These are phyloP conservation scores for Hebeloma cylindrosporum DNA, from an alignment of 768 basidiomycete genomes.

Conservation along the genomic window DNA sequence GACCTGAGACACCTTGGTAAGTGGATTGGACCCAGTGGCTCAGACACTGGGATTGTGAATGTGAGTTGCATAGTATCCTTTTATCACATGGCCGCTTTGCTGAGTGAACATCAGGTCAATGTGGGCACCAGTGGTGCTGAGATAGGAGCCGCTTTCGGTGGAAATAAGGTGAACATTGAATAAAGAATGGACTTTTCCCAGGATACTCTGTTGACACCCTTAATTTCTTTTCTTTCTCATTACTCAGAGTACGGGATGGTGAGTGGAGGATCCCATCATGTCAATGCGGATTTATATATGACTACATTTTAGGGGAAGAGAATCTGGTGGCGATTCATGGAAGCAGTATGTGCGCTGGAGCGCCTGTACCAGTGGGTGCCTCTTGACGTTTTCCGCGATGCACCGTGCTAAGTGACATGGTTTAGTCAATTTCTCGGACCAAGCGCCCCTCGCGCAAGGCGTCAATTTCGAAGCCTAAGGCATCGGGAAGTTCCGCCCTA, in stretches of 20 bases:
- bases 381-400: conserved; percentile 8
- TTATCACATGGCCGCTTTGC: conserved; percentile 15
- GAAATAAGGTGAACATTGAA: conserved; percentile 71
- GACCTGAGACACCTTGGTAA: conserved; percentile 82
- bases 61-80: conserved; percentile 42
- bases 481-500: no score
- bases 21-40: conserved; percentile 90
- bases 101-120: conserved; percentile 43
- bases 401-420: conserved; percentile 10
- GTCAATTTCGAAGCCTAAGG: conserved; percentile 69
- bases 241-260: conserved; percentile 79
- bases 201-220: conserved; percentile 1
- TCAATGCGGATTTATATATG: conserved; percentile 16
- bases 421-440: conserved; percentile 84
- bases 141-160: conserved; percentile 86
- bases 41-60: conserved; percentile 91
- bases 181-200: no score
- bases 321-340: conserved; percentile 99
- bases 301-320: conserved; percentile 71
- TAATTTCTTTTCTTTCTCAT: background rate
- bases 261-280: conserved; percentile 28
- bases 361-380: conserved; percentile 67
- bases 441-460: conserved; percentile 89
- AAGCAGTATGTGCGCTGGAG: conserved; percentile 94
- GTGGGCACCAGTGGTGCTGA: conserved; percentile 62